Evolutionary conservation across 2,329 filamentous ascomycete species (phyloP), one percentile per base, ranked within the genome.

Genomic region (Fusarium decemcellulare): DNA sequence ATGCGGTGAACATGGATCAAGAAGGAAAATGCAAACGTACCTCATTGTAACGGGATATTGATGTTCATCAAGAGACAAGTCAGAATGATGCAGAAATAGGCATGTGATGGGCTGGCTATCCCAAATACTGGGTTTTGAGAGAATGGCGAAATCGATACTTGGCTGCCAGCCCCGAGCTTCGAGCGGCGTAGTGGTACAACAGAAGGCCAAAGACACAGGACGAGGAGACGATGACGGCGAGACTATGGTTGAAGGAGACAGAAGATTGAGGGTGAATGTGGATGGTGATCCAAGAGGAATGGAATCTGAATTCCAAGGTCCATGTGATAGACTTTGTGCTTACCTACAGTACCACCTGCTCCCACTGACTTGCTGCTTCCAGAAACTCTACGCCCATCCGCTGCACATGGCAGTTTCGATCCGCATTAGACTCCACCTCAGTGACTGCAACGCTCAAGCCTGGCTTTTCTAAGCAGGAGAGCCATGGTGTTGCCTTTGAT

Each of bases 11-110:
- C 32, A 39, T 62, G 56, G 39, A 57, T 34, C 36, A 34, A 51
- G 16, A 50, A 29, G 42, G 30, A 50, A 48, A 32, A 65, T 16
- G 37, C 36, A 70, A 23, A 23, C 67, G 16, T 70, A 70, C 67
- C 67, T 70, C 67, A 70, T 70, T 4, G 52, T 60, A 42, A 30
- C 42, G 40, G 43, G 30, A 29, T 51, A 51, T 40, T 11, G 30
- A 52, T 52, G 27, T 5, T 36, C 18, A 18, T 50, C 9, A 32
- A 64, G 36, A 55, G 39, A 43, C 27, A 12, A 10, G 16, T 18
- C 29, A 14, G 18, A 12, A 47, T 30, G 39, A 30, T 23, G 1
- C 32, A 15, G 44, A 18, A n/a, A 32, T 32, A 23, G 43, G 27
- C 7, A 29, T 36, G 40, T 34, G 8, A 48, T 18, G 14, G 39